These are phyloP conservation scores for Erythrophleum ivorense DNA, from an alignment of 331 rosid species.

Conservation along the genomic window DNA sequence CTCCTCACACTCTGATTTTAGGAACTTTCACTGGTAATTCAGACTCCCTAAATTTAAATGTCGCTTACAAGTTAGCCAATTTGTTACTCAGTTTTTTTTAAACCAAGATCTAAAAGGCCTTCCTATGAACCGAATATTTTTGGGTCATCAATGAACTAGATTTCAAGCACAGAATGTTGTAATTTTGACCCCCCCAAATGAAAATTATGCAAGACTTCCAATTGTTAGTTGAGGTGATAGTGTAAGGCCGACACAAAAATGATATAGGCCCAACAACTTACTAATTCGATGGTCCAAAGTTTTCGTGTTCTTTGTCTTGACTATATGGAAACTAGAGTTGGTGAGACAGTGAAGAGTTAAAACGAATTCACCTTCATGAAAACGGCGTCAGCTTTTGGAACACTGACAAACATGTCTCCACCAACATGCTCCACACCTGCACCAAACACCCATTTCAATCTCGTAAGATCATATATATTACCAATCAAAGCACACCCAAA, in stretches of 20 bases:
- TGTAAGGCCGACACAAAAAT: not conserved
- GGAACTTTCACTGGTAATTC: no score
- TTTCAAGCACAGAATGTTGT: no score
- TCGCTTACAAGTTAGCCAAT: not conserved
- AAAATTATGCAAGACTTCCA: no score
- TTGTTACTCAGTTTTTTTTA: not conserved
- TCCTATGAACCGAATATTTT: not conserved
- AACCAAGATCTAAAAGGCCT: not conserved
- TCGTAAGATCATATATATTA: not conserved
- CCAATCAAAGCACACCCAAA: not conserved
- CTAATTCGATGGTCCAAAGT: no score
- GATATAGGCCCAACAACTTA: not conserved
- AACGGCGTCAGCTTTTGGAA: slow-evolving; percentile 51
- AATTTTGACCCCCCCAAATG: no score
- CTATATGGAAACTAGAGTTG: not conserved
- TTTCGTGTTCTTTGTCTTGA: no score
- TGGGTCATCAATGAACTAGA: not conserved
- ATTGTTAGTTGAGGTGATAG: no score
- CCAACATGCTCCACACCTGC: slow-evolving; percentile 90
- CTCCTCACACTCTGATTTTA: no score
- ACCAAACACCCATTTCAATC: slow-evolving; percentile 27
- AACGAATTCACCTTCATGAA: no score
- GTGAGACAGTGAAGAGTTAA: slow-evolving; percentile 15
- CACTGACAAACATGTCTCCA: slow-evolving; percentile 88
- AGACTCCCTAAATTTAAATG: no score